phyloP scores from a whole-genome alignment of 2,329 filamentous ascomycete species.

The Fusarium nanum region DNA sequence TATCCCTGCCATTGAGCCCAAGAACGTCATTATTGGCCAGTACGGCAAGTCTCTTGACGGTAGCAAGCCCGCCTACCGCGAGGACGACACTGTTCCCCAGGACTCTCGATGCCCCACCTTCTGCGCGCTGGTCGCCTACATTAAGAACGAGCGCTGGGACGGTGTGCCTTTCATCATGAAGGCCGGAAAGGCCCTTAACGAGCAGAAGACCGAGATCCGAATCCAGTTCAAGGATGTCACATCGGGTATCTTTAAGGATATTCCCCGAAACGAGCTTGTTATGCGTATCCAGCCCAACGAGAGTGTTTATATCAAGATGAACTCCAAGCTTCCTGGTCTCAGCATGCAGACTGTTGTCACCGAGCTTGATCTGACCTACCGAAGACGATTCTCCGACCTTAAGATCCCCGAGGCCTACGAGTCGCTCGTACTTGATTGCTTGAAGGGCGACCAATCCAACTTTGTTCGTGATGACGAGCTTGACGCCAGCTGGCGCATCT shows the following conservation, averaged over 20 bases:
- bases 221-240: slow-evolving; percentile 99
- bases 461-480: slow-evolving; percentile 97
- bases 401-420: slow-evolving; percentile 99
- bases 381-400: slow-evolving; percentile 96
- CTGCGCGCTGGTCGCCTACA: slow-evolving; percentile 95
- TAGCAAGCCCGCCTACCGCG: slow-evolving; percentile 97
- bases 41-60: slow-evolving; percentile 97
- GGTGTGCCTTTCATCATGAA: slow-evolving; percentile 99
- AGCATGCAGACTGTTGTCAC: slow-evolving; percentile 99
- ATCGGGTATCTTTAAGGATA: slow-evolving; percentile 99
- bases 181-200: slow-evolving; percentile 97
- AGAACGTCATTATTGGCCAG: slow-evolving; percentile 99
- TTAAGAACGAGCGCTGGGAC: slow-evolving; percentile 99
- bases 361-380: slow-evolving; percentile 97
- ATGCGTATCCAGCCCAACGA: slow-evolving; percentile 99
- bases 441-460: slow-evolving; percentile 99
- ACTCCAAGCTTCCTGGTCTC: slow-evolving; percentile 97
- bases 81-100: slow-evolving; percentile 97
- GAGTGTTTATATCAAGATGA: slow-evolving; percentile 99
- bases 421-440: slow-evolving; percentile 93
- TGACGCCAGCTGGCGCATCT: slow-evolving; percentile 98
- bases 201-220: slow-evolving; percentile 99
- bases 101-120: slow-evolving; percentile 98
- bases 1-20: slow-evolving; percentile 95
- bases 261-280: slow-evolving; percentile 98